Conservation (phyloP, 768 basidiomycete species). For the Galerina marginata region DNA sequence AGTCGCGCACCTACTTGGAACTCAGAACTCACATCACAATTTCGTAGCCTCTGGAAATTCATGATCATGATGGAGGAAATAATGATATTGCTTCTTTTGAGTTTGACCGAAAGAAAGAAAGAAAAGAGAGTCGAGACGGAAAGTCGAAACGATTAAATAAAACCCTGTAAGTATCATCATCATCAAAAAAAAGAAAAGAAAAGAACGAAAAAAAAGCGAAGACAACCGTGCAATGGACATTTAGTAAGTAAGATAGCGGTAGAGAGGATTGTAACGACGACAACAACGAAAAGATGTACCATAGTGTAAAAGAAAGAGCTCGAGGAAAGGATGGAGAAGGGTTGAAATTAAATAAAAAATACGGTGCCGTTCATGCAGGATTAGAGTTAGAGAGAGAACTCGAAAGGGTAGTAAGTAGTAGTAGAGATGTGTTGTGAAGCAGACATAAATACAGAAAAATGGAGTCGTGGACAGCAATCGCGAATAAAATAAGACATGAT, state of each 20-base stretch:
- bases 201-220: neutral
- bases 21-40: too few species aligned
- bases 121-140: neutral
- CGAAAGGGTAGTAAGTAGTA: neutral
- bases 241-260: neutral
- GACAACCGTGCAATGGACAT: too few species aligned
- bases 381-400: neutral
- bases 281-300: neutral
- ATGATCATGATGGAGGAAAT: neutral
- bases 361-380: neutral
- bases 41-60: too few species aligned
- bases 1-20: too few species aligned
- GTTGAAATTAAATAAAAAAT: neutral
- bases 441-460: neutral
- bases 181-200: neutral
- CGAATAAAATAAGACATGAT: too few species aligned
- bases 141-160: neutral
- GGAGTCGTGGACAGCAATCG: too few species aligned
- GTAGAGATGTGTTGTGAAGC: neutral
- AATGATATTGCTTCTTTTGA: neutral
- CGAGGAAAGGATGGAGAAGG: neutral
- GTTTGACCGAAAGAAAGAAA: neutral
- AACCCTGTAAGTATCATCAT: neutral
- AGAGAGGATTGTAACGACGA: neutral
- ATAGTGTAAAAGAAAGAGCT: neutral